phyloP scores from a whole-genome alignment of 2,329 filamentous ascomycete genomes.

The Dryadomyces sulphureus region DNA sequence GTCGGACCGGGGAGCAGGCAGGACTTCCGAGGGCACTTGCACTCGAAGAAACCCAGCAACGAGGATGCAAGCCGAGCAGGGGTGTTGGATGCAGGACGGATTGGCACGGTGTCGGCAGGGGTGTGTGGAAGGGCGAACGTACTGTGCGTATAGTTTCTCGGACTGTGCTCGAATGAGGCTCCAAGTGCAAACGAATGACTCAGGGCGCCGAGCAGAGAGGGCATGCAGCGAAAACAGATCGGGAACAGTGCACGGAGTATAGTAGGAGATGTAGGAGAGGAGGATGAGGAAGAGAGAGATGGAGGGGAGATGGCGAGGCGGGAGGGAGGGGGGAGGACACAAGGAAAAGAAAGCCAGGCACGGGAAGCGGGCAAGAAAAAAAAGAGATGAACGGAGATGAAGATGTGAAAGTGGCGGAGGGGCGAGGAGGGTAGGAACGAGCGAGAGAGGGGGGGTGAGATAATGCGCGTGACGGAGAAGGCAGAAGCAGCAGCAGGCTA shows the following conservation, averaged over 20 bases:
- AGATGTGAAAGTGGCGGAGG: background rate
- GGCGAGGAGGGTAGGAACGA: background rate
- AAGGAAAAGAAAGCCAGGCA: background rate
- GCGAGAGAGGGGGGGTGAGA: background rate
- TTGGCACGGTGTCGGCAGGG: background rate
- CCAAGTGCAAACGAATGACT: slow-evolving; percentile 11
- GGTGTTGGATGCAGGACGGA: background rate
- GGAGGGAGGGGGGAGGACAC: no score
- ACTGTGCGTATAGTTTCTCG: background rate
- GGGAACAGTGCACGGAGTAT: background rate
- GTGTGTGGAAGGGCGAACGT: background rate
- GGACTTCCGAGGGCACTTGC: no score
- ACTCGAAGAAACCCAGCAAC: background rate
- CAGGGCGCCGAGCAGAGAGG: slow-evolving; percentile 2
- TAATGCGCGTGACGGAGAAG: background rate
- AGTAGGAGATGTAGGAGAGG: background rate
- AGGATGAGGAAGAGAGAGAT: background rate
- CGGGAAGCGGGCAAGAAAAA: background rate
- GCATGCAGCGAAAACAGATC: background rate
- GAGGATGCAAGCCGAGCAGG: background rate
- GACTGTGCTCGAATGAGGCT: background rate
- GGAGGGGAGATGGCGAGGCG: background rate
- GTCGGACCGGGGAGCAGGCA: no score
- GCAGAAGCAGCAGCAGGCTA: background rate
- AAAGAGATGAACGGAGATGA: background rate